A percentile compares a stretch with the other conserved stretches of the same genome.
Evolutionary conservation across 225 moss, liverwort and hornwort species (phyloP).

Genomic region (Neckera pumila): DNA sequence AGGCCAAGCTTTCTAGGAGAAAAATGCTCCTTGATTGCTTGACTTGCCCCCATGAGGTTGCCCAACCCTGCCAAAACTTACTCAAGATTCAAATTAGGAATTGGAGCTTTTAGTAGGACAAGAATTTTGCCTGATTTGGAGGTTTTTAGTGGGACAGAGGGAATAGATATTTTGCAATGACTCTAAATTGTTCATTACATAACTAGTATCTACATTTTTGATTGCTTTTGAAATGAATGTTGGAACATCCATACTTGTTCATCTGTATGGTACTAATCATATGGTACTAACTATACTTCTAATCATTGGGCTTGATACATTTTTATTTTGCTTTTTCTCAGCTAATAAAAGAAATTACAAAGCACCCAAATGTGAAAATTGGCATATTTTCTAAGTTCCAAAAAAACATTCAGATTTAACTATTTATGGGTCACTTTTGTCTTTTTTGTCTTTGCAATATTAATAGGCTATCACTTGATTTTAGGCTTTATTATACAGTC

Average conservation of each 20-base stretch:
- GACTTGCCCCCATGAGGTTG: too few species aligned
- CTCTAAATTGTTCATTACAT: neutral
- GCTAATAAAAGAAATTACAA: neutral
- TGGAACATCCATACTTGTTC: neutral
- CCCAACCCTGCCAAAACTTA: too few species aligned
- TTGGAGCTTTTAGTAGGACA: too few species aligned
- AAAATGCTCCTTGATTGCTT: too few species aligned
- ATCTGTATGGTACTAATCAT: neutral
- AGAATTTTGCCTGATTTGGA: too few species aligned
- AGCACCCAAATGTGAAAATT: neutral
- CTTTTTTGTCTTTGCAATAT: neutral
- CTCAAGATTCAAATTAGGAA: too few species aligned
- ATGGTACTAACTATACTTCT: neutral
- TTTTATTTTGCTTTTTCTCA: neutral
- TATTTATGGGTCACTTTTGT: neutral
- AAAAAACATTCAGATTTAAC: too few species aligned
- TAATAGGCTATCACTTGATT: neutral
- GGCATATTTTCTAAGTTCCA: neutral
- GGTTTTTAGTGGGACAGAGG: too few species aligned
- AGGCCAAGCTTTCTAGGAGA: too few species aligned
- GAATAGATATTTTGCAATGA: neutral
- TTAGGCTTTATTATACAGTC: neutral
- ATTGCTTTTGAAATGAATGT: neutral
- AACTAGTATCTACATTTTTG: accelerated
- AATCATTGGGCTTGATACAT: neutral